Percentiles rank a stretch among this genome's conserved stretches.
These are phyloP conservation scores for Calocybe gangraenosa DNA, from an alignment of 768 basidiomycete genomes.

Conservation along the genomic window DNA sequence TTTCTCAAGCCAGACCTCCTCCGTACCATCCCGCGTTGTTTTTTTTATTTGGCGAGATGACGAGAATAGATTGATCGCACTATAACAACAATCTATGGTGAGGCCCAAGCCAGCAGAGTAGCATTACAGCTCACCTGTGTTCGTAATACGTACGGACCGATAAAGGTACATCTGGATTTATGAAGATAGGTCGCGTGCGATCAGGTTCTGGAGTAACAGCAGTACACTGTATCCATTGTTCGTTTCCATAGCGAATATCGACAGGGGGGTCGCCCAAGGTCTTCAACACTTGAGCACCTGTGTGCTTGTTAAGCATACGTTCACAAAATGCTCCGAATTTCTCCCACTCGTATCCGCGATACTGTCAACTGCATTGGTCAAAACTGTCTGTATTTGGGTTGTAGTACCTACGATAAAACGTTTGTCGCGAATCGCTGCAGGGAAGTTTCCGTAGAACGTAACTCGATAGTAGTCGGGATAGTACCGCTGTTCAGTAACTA, in stretches of 20 bases:
- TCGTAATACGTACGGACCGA: constrained; percentile 85
- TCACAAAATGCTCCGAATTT: constrained; percentile 89
- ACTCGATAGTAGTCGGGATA: constrained; percentile 94
- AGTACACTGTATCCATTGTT: constrained; percentile 87
- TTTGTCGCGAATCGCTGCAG: constrained; percentile 78
- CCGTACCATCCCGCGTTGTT: constrained; percentile 55
- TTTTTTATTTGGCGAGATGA: constrained; percentile 68
- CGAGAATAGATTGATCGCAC: constrained; percentile 82
- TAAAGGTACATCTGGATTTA: constrained; percentile 76
- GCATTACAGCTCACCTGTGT: constrained; percentile 50
- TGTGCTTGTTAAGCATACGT: constrained; percentile 86
- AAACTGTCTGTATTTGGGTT: constrained; percentile 15
- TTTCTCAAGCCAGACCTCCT: constrained; percentile 87
- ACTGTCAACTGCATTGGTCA: constrained; percentile 38
- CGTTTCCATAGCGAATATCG: constrained; percentile 73
- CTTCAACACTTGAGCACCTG: constrained; percentile 77
- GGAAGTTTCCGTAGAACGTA: constrained; percentile 91
- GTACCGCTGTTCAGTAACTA: constrained; percentile 76
- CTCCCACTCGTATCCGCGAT: constrained; percentile 95
- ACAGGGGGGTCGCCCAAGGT: constrained; percentile 71
- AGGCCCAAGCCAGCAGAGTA: neutral
- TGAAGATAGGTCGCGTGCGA: constrained; percentile 71
- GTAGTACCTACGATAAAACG: constrained; percentile 73
- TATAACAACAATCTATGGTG: no score
- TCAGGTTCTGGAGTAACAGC: constrained; percentile 85